Evolutionary conservation across 805 yeast genomes (phyloP), one percentile per base, ranked within the genome.

Genomic region (Blastobotrys chiropterorum): DNA sequence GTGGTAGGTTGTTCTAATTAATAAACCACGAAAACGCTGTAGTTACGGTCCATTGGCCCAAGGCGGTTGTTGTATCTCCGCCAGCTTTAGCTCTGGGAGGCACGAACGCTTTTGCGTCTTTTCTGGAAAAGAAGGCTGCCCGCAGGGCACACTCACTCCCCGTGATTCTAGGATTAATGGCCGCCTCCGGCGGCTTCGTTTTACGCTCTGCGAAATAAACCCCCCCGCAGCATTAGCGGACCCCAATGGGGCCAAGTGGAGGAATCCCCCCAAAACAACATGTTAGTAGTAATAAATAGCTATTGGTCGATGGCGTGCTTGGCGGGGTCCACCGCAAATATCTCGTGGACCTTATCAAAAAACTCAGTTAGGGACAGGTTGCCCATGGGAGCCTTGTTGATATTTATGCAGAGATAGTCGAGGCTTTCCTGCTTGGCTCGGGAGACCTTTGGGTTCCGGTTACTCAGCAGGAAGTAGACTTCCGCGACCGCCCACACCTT

Each of bases 1-100:
- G 66, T 92, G 99, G 98, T 85, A 67, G 67, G 51, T 13, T 8
- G 20, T 26, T 26, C 34, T 26, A 6, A 11, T 6, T 26, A 11
- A 26, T 26, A 26, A 26, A n/a, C n/a, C n/a, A n/a, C n/a, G n/a
- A n/a, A n/a, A n/a, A n/a, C n/a, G n/a, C n/a, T n/a, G n/a, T n/a
- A n/a, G n/a, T n/a, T n/a, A n/a, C n/a, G n/a, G n/a, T n/a, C n/a
- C n/a, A n/a, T n/a, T n/a, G n/a, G n/a, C n/a, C n/a, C n/a, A n/a
- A n/a, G n/a, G n/a, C n/a, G n/a, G n/a, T n/a, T n/a, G n/a, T n/a
- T n/a, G n/a, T n/a, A n/a, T n/a, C n/a, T n/a, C n/a, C n/a, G n/a
- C n/a, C n/a, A n/a, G n/a, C n/a, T n/a, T n/a, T n/a, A n/a, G n/a
- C n/a, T n/a, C n/a, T n/a, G n/a, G n/a, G n/a, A n/a, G n/a, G n/a